Percentiles rank a stretch among this genome's conserved stretches.
phyloP scores from a whole-genome alignment of 1,284 basidiomycete genomes.

The Marasmius sp. region DNA sequence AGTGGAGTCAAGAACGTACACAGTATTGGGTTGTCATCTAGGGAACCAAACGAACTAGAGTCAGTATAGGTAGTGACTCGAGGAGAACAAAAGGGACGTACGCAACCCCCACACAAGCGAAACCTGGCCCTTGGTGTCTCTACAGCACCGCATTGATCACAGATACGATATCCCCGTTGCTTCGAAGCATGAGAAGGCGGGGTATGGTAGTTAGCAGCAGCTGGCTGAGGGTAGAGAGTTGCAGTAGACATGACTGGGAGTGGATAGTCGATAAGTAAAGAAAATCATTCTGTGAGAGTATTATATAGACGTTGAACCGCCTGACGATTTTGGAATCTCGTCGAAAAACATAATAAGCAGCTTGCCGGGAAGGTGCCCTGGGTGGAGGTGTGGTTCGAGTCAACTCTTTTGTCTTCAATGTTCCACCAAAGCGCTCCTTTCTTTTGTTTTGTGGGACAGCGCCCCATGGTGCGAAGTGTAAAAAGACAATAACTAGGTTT shows the following conservation, averaged over 20 bases:
- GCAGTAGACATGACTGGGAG: neutral
- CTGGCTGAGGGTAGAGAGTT: constrained; percentile 36
- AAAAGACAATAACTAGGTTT: neutral
- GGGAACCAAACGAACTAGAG: constrained; percentile 14
- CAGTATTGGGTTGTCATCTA: constrained; percentile 82
- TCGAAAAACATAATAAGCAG: too few species aligned
- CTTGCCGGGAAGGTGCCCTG: too few species aligned
- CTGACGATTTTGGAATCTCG: too few species aligned
- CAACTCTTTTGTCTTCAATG: too few species aligned
- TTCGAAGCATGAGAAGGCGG: constrained; percentile 49
- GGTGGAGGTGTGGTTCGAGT: too few species aligned
- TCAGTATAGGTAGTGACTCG: constrained; percentile 9
- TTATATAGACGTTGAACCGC: too few species aligned
- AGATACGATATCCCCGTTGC: constrained; percentile 71
- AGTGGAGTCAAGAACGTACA: constrained; percentile 41
- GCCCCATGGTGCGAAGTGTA: neutral
- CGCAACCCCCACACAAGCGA: constrained; percentile 77
- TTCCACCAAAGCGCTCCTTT: neutral
- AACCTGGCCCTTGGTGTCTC: constrained; percentile 67
- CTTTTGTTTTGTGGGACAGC: neutral
- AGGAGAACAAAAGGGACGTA: constrained; percentile 40
- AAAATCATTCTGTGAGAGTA: too few species aligned
- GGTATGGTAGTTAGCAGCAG: constrained; percentile 74
- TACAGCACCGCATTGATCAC: constrained; percentile 68
- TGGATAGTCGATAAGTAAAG: neutral